Conservation (phyloP, 2,329 filamentous ascomycete species). For the Stenocarpella maydis region DNA sequence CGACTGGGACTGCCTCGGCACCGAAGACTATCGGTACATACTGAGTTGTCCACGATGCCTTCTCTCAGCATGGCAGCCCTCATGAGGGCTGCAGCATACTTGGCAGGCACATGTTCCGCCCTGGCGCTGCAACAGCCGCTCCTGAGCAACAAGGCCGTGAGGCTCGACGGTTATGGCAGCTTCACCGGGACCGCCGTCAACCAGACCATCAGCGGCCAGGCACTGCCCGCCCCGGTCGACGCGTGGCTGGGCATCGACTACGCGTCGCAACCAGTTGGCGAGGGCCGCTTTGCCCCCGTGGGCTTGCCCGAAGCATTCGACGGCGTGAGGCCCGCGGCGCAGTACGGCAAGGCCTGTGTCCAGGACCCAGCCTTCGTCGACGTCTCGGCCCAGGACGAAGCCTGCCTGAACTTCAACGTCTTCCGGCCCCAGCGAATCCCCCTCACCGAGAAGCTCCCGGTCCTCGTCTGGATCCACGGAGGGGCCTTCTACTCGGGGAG, state of each 20-base stretch:
- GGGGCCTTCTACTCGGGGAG: slow-evolving; percentile 47
- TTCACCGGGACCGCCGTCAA: slow-evolving; percentile 50
- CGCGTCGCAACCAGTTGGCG: slow-evolving; percentile 50
- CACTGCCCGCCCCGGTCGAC: slow-evolving; percentile 48
- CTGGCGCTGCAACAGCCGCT: slow-evolving; percentile 6
- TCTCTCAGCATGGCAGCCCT: neutral
- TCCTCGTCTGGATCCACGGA: slow-evolving; percentile 52
- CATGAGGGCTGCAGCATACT: neutral
- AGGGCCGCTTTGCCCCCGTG: slow-evolving; percentile 51
- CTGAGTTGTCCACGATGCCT: neutral
- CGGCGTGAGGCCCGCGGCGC: slow-evolving; percentile 48
- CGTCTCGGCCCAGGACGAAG: slow-evolving; percentile 44
- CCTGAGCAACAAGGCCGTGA: slow-evolving; percentile 1
- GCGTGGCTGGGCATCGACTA: slow-evolving; percentile 60
- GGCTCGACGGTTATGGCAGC: slow-evolving; percentile 46
- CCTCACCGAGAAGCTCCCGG: slow-evolving; percentile 46
- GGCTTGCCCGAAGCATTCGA: slow-evolving; percentile 51
- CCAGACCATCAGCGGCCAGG: slow-evolving; percentile 44
- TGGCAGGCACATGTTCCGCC: slow-evolving; percentile 14
- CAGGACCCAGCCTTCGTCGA: slow-evolving; percentile 45
- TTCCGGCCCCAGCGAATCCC: slow-evolving; percentile 47
- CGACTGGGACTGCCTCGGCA: slow-evolving; percentile 6
- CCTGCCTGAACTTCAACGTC: slow-evolving; percentile 52
- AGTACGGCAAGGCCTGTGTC: slow-evolving; percentile 52
- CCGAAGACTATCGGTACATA: neutral